These are phyloP conservation scores for Apophysomyces sp. DNA, from an alignment of 371 early-diverging fungal genomes.

Conservation along the genomic window DNA sequence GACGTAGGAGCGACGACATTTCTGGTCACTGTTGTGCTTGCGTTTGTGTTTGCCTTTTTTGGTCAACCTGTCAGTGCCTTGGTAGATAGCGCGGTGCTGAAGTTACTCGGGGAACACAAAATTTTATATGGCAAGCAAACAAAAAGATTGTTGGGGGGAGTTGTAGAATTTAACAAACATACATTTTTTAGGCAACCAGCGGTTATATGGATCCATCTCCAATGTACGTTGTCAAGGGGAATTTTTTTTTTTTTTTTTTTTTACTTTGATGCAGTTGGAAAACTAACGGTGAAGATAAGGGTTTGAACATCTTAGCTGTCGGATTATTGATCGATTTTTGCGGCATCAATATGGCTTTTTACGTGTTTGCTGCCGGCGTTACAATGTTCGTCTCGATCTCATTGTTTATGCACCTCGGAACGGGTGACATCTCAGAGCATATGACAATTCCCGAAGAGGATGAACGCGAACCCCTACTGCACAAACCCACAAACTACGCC, in stretches of 20 bases:
- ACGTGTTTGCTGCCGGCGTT: conserved; percentile 38
- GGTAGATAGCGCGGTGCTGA: conserved; percentile 52
- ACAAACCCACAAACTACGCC: not conserved
- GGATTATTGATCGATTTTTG: conserved; percentile 26
- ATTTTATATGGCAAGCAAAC: conserved; percentile 37
- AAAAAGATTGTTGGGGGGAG: not conserved
- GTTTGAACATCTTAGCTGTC: conserved; percentile 35
- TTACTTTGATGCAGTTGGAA: not conserved
- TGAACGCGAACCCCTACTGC: conserved; percentile 9
- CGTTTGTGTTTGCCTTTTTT: conserved; percentile 39
- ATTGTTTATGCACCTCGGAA: conserved; percentile 7
- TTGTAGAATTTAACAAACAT: not conserved
- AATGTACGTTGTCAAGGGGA: too few species aligned
- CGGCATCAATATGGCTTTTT: conserved; percentile 37
- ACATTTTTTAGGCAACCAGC: conserved; percentile 31
- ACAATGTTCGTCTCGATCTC: conserved; percentile 13
- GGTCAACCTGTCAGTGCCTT: conserved; percentile 41
- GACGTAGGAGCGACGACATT: conserved; percentile 12
- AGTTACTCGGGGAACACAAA: conserved; percentile 48
- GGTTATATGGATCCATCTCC: conserved; percentile 45
- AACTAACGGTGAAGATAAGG: conserved; percentile 8
- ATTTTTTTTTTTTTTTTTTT: too few species aligned
- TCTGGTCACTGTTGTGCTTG: conserved; percentile 20
- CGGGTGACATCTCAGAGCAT: not conserved
- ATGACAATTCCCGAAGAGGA: not conserved